Conservation (phyloP, 495 filamentous ascomycete genomes). For the Penicillium soppii region DNA sequence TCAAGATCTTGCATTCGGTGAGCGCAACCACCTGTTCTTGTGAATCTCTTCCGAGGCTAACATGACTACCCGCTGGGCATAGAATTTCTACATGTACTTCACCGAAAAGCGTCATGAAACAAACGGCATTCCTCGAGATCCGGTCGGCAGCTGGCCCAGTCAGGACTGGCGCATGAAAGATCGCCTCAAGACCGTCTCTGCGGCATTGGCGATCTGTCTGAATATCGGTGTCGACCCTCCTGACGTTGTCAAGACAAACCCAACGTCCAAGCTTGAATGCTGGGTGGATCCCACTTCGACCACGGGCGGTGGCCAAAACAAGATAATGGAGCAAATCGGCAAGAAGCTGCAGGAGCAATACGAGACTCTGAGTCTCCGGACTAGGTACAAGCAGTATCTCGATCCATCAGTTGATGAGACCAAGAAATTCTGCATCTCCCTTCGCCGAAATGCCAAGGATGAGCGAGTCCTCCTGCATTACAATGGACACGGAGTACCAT, state of each 20-base stretch:
- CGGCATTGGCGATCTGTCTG: slow-evolving; percentile 88
- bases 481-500: slow-evolving; percentile 97
- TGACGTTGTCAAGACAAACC: slow-evolving; percentile 91
- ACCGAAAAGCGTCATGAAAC: slow-evolving; percentile 97
- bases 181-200: slow-evolving; percentile 92
- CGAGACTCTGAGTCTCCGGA: slow-evolving; percentile 88
- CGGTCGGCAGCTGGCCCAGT: slow-evolving; percentile 57
- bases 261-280: slow-evolving; percentile 89
- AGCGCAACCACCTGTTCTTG: slow-evolving; percentile 13
- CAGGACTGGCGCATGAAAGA: slow-evolving; percentile 98
- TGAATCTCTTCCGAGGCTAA: slow-evolving; percentile 10
- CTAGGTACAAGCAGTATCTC: slow-evolving; percentile 92
- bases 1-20: slow-evolving; percentile 59
- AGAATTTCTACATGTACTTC: slow-evolving; percentile 95
- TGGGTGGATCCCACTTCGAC: slow-evolving; percentile 91
- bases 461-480: slow-evolving; percentile 96
- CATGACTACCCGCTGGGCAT: neutral
- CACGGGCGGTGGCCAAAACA: slow-evolving; percentile 63
- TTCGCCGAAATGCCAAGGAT: slow-evolving; percentile 89
- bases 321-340: slow-evolving; percentile 90
- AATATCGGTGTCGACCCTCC: slow-evolving; percentile 98
- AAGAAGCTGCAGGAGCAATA: slow-evolving; percentile 95
- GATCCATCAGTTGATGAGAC: slow-evolving; percentile 97
- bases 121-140: slow-evolving; percentile 82
- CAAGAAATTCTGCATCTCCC: slow-evolving; percentile 87